Base-by-base conservation (phyloP, 345 rosid genomes). In the Durio zibethinus region DNA sequence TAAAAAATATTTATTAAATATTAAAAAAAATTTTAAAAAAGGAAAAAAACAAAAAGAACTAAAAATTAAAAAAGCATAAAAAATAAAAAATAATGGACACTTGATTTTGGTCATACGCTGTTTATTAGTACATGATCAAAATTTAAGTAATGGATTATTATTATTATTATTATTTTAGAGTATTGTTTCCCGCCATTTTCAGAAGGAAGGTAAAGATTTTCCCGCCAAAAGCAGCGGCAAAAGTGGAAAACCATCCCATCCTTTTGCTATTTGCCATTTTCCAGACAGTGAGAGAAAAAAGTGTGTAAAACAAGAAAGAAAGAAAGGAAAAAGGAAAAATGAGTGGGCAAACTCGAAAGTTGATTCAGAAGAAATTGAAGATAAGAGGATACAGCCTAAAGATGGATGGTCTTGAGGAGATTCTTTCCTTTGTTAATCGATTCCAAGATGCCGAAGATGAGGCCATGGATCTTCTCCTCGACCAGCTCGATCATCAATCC, bases 401-500 rank as follows among this genome's bases (percentile, higher is more conserved):
- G 76, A 78, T 85, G 61, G 99, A 93, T 38, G 94, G 97, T 43
- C 86, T 93, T 4, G 87, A 92, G n/a, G 90, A 87, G 76, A 80
- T 93, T 72, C 85, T 88, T 68, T 79, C 89, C 45, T 93, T 89
- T 82, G 82, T 87, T 76, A 80, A 79, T 36, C 93, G 85, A 64
- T 96, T 90, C 80, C 83, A 84, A 35, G 94, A 76, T 63, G 89
- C 87, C 73, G 87, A 88, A 70, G 98, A 88, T 72, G 93, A 93
- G 45, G 92, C 96, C 72, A 79, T 92, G 52, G 93, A 89, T 79
- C 88, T 90, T 76, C 94, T 93, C 70, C 96, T 95, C 64, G 99
- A 95, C 69, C 80, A 90, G 52, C 94, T 93, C 80, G 90, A 86
- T n/a, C 79, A 75, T 31, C 88, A 86, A 77, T 78, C 89, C 11